These are phyloP conservation scores for Elaphomyces granulatus DNA, from an alignment of 495 filamentous ascomycete genomes.

Conservation along the genomic window DNA sequence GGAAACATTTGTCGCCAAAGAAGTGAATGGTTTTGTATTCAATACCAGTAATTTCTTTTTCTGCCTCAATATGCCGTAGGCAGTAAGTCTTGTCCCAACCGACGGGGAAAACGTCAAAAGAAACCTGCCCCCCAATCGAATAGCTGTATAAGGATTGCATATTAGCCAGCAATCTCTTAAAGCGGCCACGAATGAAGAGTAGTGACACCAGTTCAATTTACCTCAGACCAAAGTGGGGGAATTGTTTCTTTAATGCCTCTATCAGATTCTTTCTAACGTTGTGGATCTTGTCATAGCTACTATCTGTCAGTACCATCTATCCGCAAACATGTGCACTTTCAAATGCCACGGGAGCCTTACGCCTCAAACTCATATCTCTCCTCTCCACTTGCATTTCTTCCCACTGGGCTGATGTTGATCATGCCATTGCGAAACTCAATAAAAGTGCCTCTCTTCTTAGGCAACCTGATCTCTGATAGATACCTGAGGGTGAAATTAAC, in stretches of 20 bases:
- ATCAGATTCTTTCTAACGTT: slow-evolving; percentile 62
- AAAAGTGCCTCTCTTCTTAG: slow-evolving; percentile 89
- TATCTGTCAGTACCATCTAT: slow-evolving; percentile 8
- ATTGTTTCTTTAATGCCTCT: slow-evolving; percentile 58
- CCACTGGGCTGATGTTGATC: slow-evolving; percentile 87
- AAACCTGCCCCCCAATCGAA: slow-evolving; percentile 92
- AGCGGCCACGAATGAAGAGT: slow-evolving; percentile 1
- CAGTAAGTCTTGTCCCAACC: slow-evolving; percentile 99
- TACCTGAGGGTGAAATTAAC: slow-evolving; percentile 79
- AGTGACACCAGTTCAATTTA: slow-evolving; percentile 31
- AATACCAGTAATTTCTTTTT: slow-evolving; percentile 59
- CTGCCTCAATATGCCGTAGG: slow-evolving; percentile 69
- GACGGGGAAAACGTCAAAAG: slow-evolving; percentile 91
- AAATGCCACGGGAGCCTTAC: too few relatives aligned
- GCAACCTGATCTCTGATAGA: slow-evolving; percentile 70
- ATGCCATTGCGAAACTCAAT: slow-evolving; percentile 94
- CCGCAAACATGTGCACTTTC: too few relatives aligned
- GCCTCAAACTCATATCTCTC: slow-evolving; percentile 68
- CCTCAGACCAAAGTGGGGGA: slow-evolving; percentile 73
- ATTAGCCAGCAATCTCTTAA: too few relatives aligned
- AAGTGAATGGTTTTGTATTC: slow-evolving; percentile 85
- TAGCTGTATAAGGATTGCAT: slow-evolving; percentile 37
- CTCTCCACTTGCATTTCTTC: slow-evolving; percentile 69
- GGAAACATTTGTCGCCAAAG: slow-evolving; percentile 87
- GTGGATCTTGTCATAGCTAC: slow-evolving; percentile 56